A percentile compares a stretch with the other conserved stretches of the same genome.
phyloP scores from a whole-genome alignment of 1,284 basidiomycete genomes.

The Apiotrichum gamsii region DNA sequence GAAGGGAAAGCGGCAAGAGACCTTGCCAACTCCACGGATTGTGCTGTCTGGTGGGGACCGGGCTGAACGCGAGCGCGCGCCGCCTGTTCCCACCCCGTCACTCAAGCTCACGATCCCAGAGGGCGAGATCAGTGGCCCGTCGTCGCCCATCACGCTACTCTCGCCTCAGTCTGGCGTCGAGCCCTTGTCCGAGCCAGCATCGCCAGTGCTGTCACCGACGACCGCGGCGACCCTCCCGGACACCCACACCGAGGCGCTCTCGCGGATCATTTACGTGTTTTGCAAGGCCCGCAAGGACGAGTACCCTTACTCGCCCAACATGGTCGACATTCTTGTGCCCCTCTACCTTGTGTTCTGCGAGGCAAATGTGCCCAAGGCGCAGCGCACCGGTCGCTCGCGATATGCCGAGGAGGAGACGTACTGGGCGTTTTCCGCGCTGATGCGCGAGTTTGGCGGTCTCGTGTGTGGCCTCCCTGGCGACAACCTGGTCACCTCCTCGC shows the following conservation, averaged over 20 bases:
- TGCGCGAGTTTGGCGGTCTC: conserved; percentile 30
- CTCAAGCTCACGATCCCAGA: conserved; percentile 19
- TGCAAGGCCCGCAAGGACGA: conserved; percentile 32
- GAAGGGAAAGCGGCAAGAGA: neutral
- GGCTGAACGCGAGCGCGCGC: neutral
- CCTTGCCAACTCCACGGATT: neutral
- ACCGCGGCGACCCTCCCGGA: conserved; percentile 25
- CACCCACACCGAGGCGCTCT: conserved; percentile 41
- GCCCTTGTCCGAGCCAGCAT: conserved; percentile 8
- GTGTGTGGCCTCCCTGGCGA: conserved; percentile 12
- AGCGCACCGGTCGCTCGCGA: neutral
- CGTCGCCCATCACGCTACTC: conserved; percentile 36
- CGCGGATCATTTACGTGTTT: conserved; percentile 44
- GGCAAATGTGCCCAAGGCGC: conserved; percentile 2
- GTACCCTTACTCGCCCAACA: conserved; percentile 39
- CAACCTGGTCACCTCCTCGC: conserved; percentile 8
- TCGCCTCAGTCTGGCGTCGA: conserved; percentile 22
- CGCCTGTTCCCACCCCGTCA: conserved; percentile 11
- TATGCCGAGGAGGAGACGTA: conserved; percentile 43
- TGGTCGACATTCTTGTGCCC: conserved; percentile 41
- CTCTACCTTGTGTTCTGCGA: conserved; percentile 41
- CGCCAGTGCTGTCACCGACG: conserved; percentile 6
- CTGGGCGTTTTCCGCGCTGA: conserved; percentile 38
- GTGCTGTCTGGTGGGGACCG: neutral
- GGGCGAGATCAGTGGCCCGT: conserved; percentile 6